These are phyloP conservation scores for Xylaria nigripes DNA, from an alignment of 495 filamentous ascomycete species.

Conservation along the genomic window DNA sequence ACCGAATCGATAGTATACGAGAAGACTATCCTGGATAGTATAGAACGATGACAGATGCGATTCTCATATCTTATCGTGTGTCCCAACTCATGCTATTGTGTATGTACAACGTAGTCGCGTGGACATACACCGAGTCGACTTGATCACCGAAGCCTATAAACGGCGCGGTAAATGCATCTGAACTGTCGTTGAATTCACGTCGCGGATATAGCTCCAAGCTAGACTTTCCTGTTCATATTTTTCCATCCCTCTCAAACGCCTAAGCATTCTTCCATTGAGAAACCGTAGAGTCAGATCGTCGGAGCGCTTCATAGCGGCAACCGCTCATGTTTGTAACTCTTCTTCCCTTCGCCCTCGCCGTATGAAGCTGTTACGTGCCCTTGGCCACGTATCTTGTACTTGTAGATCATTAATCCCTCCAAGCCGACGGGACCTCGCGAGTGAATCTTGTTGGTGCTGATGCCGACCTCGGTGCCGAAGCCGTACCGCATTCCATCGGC, in stretches of 20 bases:
- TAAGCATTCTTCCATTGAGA: not conserved
- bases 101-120: not conserved
- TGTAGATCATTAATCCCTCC: slow-evolving; percentile 93
- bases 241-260: not conserved
- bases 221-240: not conserved
- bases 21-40: too few relatives aligned
- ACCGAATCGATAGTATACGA: too few relatives aligned
- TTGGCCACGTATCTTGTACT: slow-evolving; percentile 76
- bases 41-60: too few relatives aligned
- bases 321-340: slow-evolving; percentile 60
- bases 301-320: slow-evolving; percentile 32
- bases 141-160: not conserved
- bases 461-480: slow-evolving; percentile 96
- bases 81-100: not conserved
- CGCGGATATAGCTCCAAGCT: not conserved
- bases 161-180: not conserved
- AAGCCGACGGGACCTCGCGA: slow-evolving; percentile 86
- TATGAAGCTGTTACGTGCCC: slow-evolving; percentile 73
- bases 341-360: slow-evolving; percentile 58
- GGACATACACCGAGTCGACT: not conserved
- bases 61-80: too few relatives aligned
- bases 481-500: slow-evolving; percentile 95
- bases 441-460: slow-evolving; percentile 98
- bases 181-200: not conserved
- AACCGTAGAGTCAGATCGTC: not conserved